Conservation (phyloP, 768 basidiomycete species). For the Obba rivulosa region DNA sequence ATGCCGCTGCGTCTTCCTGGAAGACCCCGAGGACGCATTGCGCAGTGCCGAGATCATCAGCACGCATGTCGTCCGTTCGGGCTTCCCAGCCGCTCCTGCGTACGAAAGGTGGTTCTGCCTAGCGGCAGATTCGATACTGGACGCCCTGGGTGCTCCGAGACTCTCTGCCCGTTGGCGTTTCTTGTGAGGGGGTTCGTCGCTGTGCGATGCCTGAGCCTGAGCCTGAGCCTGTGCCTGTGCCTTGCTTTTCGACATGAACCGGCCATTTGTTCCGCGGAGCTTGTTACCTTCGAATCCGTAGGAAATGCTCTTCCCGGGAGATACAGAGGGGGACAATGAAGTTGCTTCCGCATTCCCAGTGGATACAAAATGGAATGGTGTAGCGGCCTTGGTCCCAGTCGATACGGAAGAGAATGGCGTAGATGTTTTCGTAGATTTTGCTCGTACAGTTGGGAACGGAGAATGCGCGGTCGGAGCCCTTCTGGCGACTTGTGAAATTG, state of each 20-base stretch:
- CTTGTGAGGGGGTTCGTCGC: neutral
- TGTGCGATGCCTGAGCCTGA: neutral
- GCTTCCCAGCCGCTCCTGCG: slow-evolving; percentile 9
- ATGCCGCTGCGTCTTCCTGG: slow-evolving; percentile 47
- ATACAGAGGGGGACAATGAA: slow-evolving; percentile 4
- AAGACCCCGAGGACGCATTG: slow-evolving; percentile 35
- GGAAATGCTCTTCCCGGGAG: slow-evolving; percentile 4
- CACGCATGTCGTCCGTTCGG: slow-evolving; percentile 21
- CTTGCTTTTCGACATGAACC: slow-evolving; percentile 12
- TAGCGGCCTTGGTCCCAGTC: no score
- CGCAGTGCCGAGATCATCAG: slow-evolving; percentile 49
- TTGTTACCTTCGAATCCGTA: no score
- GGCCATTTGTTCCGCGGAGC: slow-evolving; percentile 11
- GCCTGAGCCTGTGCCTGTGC: neutral
- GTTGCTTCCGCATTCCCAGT: neutral
- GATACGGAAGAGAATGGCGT: no score
- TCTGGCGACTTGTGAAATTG: no score
- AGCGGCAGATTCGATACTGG: neutral
- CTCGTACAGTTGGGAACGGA: neutral
- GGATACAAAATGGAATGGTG: no score
- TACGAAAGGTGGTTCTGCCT: slow-evolving; percentile 2
- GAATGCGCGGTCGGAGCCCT: neutral
- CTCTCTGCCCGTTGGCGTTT: slow-evolving; percentile 4
- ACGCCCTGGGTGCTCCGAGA: slow-evolving; percentile 2
- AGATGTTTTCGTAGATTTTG: neutral